phyloP scores from a whole-genome alignment of 2,329 filamentous ascomycete genomes.

The Phaeomoniella chlamydospora region DNA sequence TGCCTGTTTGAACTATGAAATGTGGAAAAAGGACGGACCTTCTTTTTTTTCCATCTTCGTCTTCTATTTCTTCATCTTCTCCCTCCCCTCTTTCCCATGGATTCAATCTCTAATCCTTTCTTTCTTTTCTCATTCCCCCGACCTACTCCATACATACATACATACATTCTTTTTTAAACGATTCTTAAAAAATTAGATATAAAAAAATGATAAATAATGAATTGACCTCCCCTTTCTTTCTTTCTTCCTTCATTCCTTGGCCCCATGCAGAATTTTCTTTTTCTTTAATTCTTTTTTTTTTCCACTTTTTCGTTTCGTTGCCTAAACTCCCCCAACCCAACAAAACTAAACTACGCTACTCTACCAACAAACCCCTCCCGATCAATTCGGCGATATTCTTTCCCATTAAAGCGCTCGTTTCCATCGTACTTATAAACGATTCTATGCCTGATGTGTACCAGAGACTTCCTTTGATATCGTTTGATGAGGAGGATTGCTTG shows the following conservation, averaged over 20 bases:
- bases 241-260: too few species aligned
- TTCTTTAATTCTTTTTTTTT: too few species aligned
- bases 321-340: too few species aligned
- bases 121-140: not conserved
- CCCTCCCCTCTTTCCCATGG: not conserved
- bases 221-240: too few species aligned
- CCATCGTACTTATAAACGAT: constrained; percentile 94
- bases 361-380: constrained; percentile 26
- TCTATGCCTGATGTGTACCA: constrained; percentile 61
- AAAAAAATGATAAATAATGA: too few species aligned
- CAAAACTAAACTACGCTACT: too few species aligned
- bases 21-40: not conserved
- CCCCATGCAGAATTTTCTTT: too few species aligned
- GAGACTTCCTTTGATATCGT: constrained; percentile 8
- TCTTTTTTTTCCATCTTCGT: not conserved
- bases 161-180: too few species aligned
- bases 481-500: not conserved
- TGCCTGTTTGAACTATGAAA: not conserved
- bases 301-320: too few species aligned
- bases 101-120: too few species aligned
- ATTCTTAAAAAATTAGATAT: too few species aligned
- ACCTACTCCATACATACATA: too few species aligned
- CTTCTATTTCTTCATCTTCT: not conserved
- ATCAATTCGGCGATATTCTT: constrained; percentile 44
- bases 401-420: constrained; percentile 85